A percentile compares a stretch with the other conserved stretches of the same genome.
Conservation (phyloP, 2,329 filamentous ascomycete genomes). For the Myriosclerotinia duriaeana region DNA sequence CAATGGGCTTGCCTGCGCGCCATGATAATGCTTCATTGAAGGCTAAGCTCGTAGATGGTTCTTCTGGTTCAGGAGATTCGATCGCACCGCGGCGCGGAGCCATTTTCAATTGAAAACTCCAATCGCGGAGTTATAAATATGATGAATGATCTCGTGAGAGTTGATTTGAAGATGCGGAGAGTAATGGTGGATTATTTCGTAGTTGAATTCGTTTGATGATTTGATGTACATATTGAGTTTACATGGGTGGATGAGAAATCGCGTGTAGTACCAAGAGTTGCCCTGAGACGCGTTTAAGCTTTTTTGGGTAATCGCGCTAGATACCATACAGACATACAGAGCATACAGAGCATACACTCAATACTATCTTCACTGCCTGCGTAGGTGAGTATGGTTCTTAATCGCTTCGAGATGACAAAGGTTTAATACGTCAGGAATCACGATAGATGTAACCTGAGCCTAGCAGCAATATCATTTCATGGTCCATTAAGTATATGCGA, state of each 20-base stretch:
- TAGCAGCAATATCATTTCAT: too few species aligned
- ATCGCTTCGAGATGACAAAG: too few species aligned
- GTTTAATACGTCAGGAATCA: too few species aligned
- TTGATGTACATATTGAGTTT: constrained; percentile 1
- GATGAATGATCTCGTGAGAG: neutral
- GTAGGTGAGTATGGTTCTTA: too few species aligned
- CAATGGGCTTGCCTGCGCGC: constrained; percentile 86
- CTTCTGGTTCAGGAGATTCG: constrained; percentile 33
- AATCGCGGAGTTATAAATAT: constrained; percentile 11
- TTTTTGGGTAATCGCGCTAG: constrained; percentile 10
- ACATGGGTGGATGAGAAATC: constrained; percentile 21
- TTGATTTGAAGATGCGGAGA: neutral
- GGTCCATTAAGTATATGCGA: too few species aligned
- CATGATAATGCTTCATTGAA: constrained; percentile 89
- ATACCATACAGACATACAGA: too few species aligned
- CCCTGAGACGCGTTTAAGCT: constrained; percentile 19
- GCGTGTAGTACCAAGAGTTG: constrained; percentile 20
- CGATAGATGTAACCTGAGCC: too few species aligned
- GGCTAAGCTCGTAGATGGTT: constrained; percentile 53
- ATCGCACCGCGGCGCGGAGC: constrained; percentile 41
- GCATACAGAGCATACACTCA: neutral
- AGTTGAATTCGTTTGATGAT: constrained; percentile 5
- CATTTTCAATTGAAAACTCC: constrained; percentile 33
- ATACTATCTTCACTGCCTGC: too few species aligned
- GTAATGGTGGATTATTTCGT: neutral